Evolutionary conservation across 345 rosid species (phyloP).

Genomic region (Acer campestre): DNA sequence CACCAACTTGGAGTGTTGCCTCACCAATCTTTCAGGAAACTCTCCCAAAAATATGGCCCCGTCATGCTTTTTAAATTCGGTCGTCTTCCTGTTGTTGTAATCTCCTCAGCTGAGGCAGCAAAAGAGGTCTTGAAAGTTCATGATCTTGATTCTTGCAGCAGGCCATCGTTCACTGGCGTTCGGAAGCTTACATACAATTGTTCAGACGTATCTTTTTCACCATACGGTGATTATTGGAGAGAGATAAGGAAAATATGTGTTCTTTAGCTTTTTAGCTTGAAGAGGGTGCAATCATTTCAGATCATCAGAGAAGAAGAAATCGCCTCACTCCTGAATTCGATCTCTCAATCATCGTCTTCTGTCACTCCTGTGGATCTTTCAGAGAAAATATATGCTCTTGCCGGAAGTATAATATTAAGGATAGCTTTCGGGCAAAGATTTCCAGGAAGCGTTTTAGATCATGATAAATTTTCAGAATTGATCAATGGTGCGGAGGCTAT

Average conservation of each 20-base stretch:
- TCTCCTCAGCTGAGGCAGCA: conserved; percentile 28
- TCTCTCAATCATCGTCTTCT: conserved; percentile 26
- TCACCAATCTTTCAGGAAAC: conserved; percentile 22
- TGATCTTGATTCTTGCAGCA: conserved; percentile 28
- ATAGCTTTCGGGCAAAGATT: conserved; percentile 34
- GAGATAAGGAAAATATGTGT: conserved; percentile 36
- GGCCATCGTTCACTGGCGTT: conserved; percentile 23
- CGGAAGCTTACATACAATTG: conserved; percentile 39
- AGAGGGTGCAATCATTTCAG: conserved; percentile 21
- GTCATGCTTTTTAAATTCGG: conserved; percentile 36
- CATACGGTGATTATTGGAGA: conserved; percentile 33
- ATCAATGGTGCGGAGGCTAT: conserved; percentile 15
- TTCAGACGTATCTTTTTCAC: conserved; percentile 34
- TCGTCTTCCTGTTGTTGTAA: conserved; percentile 11
- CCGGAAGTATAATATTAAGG: conserved; percentile 22
- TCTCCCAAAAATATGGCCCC: conserved; percentile 28
- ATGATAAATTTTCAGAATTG: conserved; percentile 12
- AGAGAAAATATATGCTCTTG: conserved; percentile 30
- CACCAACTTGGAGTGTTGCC: conserved; percentile 15
- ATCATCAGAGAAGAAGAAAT: conserved; percentile 38
- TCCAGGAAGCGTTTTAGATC: conserved; percentile 24
- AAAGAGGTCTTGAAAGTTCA: conserved; percentile 26
- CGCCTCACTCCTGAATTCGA: conserved; percentile 26
- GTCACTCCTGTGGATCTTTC: conserved; percentile 30
- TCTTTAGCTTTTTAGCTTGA: conserved; percentile 32